These are phyloP conservation scores for Scleromitrula shiraiana DNA, from an alignment of 2,329 filamentous ascomycete species.

Conservation along the genomic window DNA sequence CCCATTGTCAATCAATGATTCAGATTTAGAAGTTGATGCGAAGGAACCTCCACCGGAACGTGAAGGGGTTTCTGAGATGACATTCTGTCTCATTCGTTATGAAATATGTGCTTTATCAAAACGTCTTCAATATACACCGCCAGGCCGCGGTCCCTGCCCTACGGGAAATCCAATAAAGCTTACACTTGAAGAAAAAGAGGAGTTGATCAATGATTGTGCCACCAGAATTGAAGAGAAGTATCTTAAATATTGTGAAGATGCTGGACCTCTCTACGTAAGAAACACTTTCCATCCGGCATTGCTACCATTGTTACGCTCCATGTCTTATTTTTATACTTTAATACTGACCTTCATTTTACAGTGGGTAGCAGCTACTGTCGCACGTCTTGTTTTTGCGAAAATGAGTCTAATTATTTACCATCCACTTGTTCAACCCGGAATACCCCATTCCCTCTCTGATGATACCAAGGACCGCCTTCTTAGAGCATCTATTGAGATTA, in stretches of 20 bases:
- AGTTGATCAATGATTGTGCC: slow-evolving; percentile 26
- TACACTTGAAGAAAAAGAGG: slow-evolving; percentile 27
- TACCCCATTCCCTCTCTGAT: slow-evolving; percentile 26
- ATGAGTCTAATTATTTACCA: slow-evolving; percentile 33
- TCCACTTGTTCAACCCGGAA: slow-evolving; percentile 26
- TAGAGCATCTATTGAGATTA: slow-evolving; percentile 33
- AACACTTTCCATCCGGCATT: background rate
- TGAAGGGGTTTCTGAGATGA: slow-evolving; percentile 32
- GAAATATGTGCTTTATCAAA: slow-evolving; percentile 26
- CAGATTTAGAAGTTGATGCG: slow-evolving; percentile 35
- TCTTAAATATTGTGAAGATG: slow-evolving; percentile 31
- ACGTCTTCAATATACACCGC: slow-evolving; percentile 22
- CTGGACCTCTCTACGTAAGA: slow-evolving; percentile 34
- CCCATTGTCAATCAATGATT: slow-evolving; percentile 42
- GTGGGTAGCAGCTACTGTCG: slow-evolving; percentile 41
- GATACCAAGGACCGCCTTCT: slow-evolving; percentile 32
- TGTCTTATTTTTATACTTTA: background rate
- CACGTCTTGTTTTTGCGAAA: slow-evolving; percentile 33
- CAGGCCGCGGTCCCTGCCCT: slow-evolving; percentile 12
- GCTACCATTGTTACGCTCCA: background rate
- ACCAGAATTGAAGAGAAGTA: slow-evolving; percentile 27
- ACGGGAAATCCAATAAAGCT: slow-evolving; percentile 2
- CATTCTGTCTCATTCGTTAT: slow-evolving; percentile 31
- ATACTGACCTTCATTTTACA: background rate
- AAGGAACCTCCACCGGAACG: slow-evolving; percentile 19